phyloP scores from a whole-genome alignment of 805 yeast species.

The Yarrowia divulgata region DNA sequence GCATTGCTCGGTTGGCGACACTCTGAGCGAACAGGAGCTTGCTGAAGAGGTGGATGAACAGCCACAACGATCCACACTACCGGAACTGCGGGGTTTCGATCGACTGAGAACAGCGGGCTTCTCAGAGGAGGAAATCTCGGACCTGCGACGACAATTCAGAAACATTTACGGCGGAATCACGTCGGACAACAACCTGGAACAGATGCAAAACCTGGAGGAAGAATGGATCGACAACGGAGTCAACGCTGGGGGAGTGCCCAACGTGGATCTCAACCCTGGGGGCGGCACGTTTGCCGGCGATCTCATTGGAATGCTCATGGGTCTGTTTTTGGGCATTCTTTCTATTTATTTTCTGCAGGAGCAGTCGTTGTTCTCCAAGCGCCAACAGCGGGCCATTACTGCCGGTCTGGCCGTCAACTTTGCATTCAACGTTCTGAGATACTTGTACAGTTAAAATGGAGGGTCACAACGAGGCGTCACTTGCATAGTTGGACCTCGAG shows the following conservation, averaged over 20 bases:
- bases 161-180: conserved; percentile 54
- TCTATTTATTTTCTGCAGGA: conserved; percentile 66
- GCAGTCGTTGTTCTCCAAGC: conserved; percentile 63
- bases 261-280: conserved; percentile 42
- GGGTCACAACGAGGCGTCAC: too few relatives aligned
- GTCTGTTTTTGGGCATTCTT: conserved; percentile 76
- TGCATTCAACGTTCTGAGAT: conserved; percentile 46
- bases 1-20: conserved; percentile 82
- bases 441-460: conserved; percentile 4
- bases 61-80: conserved; percentile 63
- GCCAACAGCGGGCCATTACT: conserved; percentile 71
- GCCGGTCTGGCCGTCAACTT: conserved; percentile 76
- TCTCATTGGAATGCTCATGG: conserved; percentile 72
- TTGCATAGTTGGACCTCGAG: too few relatives aligned
- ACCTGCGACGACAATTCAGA: conserved; percentile 76
- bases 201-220: conserved; percentile 65
- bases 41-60: conserved; percentile 62
- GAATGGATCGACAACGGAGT: conserved; percentile 86
- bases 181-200: conserved; percentile 16
- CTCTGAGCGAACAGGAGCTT: conserved; percentile 61
- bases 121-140: conserved; percentile 74
- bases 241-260: conserved; percentile 57
- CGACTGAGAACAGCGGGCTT: conserved; percentile 84
- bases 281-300: conserved; percentile 67
- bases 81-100: conserved; percentile 85